Base-by-base conservation (phyloP, 2,329 filamentous ascomycete species). In the Beauveria sp. region DNA sequence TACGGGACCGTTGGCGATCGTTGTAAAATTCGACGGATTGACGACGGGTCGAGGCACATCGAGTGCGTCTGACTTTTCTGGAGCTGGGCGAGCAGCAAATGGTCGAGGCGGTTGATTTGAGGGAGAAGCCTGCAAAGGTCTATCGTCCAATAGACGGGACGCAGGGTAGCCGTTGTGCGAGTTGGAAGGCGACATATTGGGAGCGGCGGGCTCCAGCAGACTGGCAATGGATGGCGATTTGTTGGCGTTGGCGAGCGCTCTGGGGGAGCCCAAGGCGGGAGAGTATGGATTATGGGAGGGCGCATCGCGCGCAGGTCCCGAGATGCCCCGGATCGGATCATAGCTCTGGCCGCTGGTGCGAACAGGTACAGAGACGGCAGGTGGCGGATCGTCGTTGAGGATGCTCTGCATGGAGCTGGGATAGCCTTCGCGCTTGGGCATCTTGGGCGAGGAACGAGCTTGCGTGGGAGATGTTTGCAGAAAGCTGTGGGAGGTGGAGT, bases 171-270 rank as follows among this genome's bases (percentile, higher is more conserved):
- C 50, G 16, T 67, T 43, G 28, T 67, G 68, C 10, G 68, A 66
- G 28, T 62, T 69, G 18, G 65, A 69, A 2, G 68, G 71, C 50
- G 70, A 73, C 52, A 68, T 68, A 18, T 65, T 46, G 3, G 69
- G 71, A 5, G 73, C 73, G 6, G 74, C 72, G 16, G 72, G 73
- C 50, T 96, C 91, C 56, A 97, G 90, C 62, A 97, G 82, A 74
- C 91, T 96, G 6, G 91, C 88, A 67, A 97, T 96, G 3, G 93
- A 93, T 1, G 93, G 93, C 5, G 93, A 97, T 45, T 69, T 73
- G 58, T 70, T 72, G 52, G 70, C 67, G 52, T 73, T 73, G n/a
- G 70, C 66, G 12, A 73, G 69, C 18, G 68, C 72, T 52, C 80
- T 78, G n/a, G 83, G 83, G 8, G 83, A 85, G 38, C 77, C 72